Evolutionary conservation across 2,329 filamentous ascomycete species (phyloP).

Genomic region (Sarocladium brachiariae): DNA sequence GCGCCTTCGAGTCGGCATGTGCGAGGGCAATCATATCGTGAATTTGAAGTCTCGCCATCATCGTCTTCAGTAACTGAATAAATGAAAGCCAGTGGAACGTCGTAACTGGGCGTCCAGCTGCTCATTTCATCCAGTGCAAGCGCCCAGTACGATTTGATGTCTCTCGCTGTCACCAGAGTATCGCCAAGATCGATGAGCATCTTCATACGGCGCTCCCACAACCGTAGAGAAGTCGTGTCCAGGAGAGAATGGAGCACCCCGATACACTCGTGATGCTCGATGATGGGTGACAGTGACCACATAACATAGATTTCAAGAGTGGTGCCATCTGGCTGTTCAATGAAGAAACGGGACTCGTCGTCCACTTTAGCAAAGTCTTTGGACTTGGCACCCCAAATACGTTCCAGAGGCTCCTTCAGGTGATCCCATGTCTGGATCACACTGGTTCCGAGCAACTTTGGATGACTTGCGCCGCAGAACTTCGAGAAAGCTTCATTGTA

Average conservation of each 20-base stretch:
- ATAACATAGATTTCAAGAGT: conserved; percentile 41
- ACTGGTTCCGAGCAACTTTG: conserved; percentile 52
- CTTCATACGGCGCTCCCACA: conserved; percentile 43
- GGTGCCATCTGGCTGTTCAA: conserved; percentile 32
- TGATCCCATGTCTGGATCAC: conserved; percentile 56
- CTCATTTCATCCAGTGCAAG: conserved; percentile 37
- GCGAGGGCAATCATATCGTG: conserved; percentile 25
- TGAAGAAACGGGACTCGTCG: conserved; percentile 39
- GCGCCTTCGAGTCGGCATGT: conserved; percentile 37
- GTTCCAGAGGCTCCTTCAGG: conserved; percentile 32
- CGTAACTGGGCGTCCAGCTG: conserved; percentile 36
- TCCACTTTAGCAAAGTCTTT: conserved; percentile 29
- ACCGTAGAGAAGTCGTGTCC: conserved; percentile 38
- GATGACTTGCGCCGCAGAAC: conserved; percentile 59
- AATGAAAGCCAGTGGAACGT: conserved; percentile 44
- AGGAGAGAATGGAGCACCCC: conserved; percentile 41
- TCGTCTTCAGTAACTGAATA: conserved; percentile 40
- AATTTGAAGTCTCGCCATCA: conserved; percentile 19
- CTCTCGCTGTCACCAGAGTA: conserved; percentile 32
- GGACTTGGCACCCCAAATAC: conserved; percentile 18
- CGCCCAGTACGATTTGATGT: conserved; percentile 41
- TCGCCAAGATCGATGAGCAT: conserved; percentile 43
- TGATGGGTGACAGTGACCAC: conserved; percentile 41
- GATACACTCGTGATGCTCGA: conserved; percentile 32
- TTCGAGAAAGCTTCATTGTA: conserved; percentile 62